Evolutionary conservation across 2,329 filamentous ascomycete genomes (phyloP), one percentile per base, ranked within the genome.

Genomic region (Ophiocordyceps polyrhachis-furcata): DNA sequence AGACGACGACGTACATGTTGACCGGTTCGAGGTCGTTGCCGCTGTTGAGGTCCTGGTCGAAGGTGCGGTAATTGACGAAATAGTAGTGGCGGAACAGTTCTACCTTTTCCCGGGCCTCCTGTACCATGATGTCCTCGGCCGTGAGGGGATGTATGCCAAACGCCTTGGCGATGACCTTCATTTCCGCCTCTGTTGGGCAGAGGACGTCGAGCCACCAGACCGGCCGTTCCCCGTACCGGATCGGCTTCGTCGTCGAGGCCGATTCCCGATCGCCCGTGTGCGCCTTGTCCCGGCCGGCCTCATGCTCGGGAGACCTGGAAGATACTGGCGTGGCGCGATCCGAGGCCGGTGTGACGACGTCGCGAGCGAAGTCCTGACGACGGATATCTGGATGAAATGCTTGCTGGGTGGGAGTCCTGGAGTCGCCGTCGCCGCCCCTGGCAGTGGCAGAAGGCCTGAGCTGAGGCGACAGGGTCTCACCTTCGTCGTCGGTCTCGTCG

Each of bases 21-120:
- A 98, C 83, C 1, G 91, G 89, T 54, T 96, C 86, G 41, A 98
- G 72, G 58, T 93, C 94, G 56, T 93, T 80, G 46, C 91, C 84
- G 58, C 80, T 93, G 53, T 81, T 81, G 48, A 79, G 77, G 57
- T 98, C 91, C 60, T 96, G 91, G 58, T 98, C 91, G 57, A 98
- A 98, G 0, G 87, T 93, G 15, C 91, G 83, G 61, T 98, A 98
- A 60, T 94, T 96, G 64, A 98, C 85, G 56, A 98, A 95, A 62
- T 98, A 98, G 65, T 98, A 98, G 59, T 93, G 83, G 31, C 85
- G 81, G 69, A 98, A 98, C 1, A 98, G 71, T 60, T 98, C 91
- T 1, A 98, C 91, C 64, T 98, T 98, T 58, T 98, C 91, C 20
- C 91, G 88, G 38, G 88, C 84, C 65, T 98, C 91, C 60, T 96